Percentiles rank a stretch among this genome's conserved stretches.
These are phyloP conservation scores for Hypoxylon fragiforme DNA, from an alignment of 495 filamentous ascomycete species.

Conservation along the genomic window DNA sequence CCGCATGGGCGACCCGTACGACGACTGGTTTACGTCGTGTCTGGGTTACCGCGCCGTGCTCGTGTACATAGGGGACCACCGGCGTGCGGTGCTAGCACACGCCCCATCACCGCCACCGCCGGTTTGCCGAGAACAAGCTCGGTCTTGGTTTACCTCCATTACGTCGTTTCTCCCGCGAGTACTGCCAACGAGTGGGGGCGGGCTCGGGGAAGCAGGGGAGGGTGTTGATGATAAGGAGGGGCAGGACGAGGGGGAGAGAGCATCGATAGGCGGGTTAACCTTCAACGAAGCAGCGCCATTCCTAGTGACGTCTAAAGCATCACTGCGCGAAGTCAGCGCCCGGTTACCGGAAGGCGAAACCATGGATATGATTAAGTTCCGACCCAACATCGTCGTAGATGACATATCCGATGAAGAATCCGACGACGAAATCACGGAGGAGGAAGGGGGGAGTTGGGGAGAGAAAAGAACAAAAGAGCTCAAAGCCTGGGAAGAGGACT, in stretches of 20 bases:
- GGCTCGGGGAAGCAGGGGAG: no score
- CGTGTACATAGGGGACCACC: conserved; percentile 68
- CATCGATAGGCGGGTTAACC: conserved; percentile 49
- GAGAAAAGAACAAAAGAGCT: conserved; percentile 48
- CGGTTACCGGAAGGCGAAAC: conserved; percentile 57
- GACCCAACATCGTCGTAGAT: conserved; percentile 80
- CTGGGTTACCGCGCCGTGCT: conserved; percentile 70
- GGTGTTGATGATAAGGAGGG: no score
- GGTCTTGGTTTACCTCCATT: conserved; percentile 53
- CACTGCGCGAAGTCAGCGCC: conserved; percentile 64
- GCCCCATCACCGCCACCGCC: conserved; percentile 20
- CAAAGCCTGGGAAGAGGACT: conserved; percentile 79
- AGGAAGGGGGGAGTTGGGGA: no score
- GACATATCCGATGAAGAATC: conserved; percentile 49
- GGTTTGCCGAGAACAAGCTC: neutral
- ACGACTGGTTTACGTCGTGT: conserved; percentile 72
- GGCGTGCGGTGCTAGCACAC: conserved; percentile 64
- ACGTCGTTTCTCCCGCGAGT: conserved; percentile 43
- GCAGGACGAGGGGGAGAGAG: conserved; percentile 14
- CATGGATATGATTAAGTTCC: conserved; percentile 80
- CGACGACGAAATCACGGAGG: conserved; percentile 70
- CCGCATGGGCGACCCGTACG: conserved; percentile 67
- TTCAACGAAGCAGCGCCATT: conserved; percentile 84
- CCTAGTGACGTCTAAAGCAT: conserved; percentile 71
- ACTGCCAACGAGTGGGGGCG: no score